phyloP scores from a whole-genome alignment of 306 rosid species.

The Vigna trinervia region DNA sequence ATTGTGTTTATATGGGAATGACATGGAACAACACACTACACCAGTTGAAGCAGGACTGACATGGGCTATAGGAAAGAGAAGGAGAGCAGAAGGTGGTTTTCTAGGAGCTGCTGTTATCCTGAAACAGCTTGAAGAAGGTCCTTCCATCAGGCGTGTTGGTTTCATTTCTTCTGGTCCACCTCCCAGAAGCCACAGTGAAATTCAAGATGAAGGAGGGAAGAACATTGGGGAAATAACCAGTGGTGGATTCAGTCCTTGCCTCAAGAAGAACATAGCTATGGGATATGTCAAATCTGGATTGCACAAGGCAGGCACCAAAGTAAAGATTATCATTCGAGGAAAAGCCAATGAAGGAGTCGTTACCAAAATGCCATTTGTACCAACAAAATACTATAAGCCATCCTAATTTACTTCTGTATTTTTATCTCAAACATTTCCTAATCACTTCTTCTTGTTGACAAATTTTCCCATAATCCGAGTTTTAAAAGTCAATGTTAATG shows the following conservation, averaged over 20 bases:
- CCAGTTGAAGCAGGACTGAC: slow-evolving; percentile 97
- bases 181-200: slow-evolving; percentile 95
- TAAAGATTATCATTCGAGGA: slow-evolving; percentile 83
- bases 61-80: slow-evolving; percentile 97
- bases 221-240: slow-evolving; percentile 94
- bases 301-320: slow-evolving; percentile 95
- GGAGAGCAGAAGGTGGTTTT: slow-evolving; percentile 98
- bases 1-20: slow-evolving; percentile 90
- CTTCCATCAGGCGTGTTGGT: slow-evolving; percentile 85
- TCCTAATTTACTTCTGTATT: slow-evolving; percentile 47
- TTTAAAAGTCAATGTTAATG: slow-evolving; percentile 49
- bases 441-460: slow-evolving; percentile 26
- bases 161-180: slow-evolving; percentile 94
- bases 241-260: slow-evolving; percentile 99
- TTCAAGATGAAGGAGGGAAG: slow-evolving; percentile 79
- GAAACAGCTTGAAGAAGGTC: slow-evolving; percentile 83
- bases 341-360: slow-evolving; percentile 88
- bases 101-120: slow-evolving; percentile 89
- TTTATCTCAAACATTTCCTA: slow-evolving; percentile 41
- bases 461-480: slow-evolving; percentile 48
- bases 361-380: slow-evolving; percentile 96
- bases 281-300: slow-evolving; percentile 97
- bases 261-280: slow-evolving; percentile 95
- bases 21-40: slow-evolving; percentile 89
- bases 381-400: slow-evolving; percentile 96